A percentile compares a stretch with the other conserved stretches of the same genome.
Evolutionary conservation across 2,329 filamentous ascomycete genomes (phyloP).

Genomic region (Aspergillus phoenicis): DNA sequence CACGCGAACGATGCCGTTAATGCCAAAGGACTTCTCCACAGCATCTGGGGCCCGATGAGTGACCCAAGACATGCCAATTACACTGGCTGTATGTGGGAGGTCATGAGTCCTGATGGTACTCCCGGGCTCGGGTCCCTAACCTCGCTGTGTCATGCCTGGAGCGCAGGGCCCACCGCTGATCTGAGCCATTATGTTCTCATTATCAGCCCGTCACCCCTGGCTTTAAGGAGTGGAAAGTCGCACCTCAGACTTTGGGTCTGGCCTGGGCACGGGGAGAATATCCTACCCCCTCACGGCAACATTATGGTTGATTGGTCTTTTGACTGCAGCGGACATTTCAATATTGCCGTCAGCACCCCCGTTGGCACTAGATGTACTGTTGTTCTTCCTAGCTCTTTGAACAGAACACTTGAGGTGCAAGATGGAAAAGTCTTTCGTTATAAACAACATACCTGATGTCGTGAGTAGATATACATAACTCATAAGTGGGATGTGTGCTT

Average conservation of each 20-base stretch:
- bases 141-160: conserved; percentile 40
- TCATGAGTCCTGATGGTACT: conserved; percentile 8
- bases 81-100: conserved; percentile 20
- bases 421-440: background rate
- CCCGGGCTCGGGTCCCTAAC: conserved; percentile 26
- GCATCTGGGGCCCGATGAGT: conserved; percentile 17
- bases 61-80: conserved; percentile 16
- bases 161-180: conserved; percentile 37
- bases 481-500: no score
- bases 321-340: background rate
- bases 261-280: conserved; percentile 17
- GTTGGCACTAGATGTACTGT: conserved; percentile 12
- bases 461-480: no score
- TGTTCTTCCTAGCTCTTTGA: conserved; percentile 3
- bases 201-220: conserved; percentile 24
- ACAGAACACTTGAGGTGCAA: background rate
- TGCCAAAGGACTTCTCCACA: conserved; percentile 11
- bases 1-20: conserved; percentile 10
- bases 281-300: conserved; percentile 5
- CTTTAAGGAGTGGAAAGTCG: conserved; percentile 19
- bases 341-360: conserved; percentile 11
- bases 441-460: no score
- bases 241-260: conserved; percentile 24
- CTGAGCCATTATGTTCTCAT: conserved; percentile 35
- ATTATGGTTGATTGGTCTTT: conserved; percentile 14